Conservation (phyloP, 257 asterid species). For the Linderniella brevidens region DNA sequence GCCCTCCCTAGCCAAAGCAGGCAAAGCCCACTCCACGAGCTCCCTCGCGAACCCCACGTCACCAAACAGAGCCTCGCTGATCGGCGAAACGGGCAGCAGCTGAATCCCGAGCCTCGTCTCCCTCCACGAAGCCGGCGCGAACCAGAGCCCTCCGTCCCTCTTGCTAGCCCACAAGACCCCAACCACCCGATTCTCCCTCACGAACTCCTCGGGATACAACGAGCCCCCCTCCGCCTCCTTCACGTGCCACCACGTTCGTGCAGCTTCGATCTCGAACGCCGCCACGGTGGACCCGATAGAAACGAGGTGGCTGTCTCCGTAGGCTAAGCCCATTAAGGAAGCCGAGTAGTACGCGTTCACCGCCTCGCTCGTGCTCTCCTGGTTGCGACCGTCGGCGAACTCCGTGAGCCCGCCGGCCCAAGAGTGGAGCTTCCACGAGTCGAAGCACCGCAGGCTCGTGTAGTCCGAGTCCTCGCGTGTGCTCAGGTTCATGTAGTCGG, state of each 20-base stretch:
- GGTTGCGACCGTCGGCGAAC: constrained; percentile 84
- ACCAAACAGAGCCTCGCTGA: constrained; percentile 56
- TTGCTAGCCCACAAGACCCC: constrained; percentile 87
- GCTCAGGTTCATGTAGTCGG: constrained; percentile 69
- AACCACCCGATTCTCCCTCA: constrained; percentile 49
- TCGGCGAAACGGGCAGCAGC: constrained; percentile 58
- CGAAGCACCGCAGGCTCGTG: constrained; percentile 72
- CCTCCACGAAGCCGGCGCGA: constrained; percentile 75
- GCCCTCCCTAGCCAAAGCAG: constrained; percentile 66
- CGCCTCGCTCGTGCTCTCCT: constrained; percentile 94
- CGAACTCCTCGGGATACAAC: constrained; percentile 42
- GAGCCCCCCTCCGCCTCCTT: constrained; percentile 29
- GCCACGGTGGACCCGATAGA: constrained; percentile 53
- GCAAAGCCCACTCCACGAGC: constrained; percentile 63
- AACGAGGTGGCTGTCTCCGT: constrained; percentile 73
- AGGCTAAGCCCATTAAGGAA: constrained; percentile 85
- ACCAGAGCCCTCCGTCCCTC: constrained; percentile 81
- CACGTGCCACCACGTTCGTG: constrained; percentile 91
- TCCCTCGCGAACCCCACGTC: constrained; percentile 38
- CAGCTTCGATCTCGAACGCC: constrained; percentile 71
- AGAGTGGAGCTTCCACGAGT: constrained; percentile 73
- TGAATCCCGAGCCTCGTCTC: constrained; percentile 83
- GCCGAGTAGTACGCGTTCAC: constrained; percentile 83
- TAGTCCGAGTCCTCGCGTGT: constrained; percentile 31
- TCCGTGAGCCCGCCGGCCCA: constrained; percentile 96